A percentile compares a stretch with the other conserved stretches of the same genome.
phyloP scores from a whole-genome alignment of 2,329 filamentous ascomycete species.

The Fusarium pininemorale region DNA sequence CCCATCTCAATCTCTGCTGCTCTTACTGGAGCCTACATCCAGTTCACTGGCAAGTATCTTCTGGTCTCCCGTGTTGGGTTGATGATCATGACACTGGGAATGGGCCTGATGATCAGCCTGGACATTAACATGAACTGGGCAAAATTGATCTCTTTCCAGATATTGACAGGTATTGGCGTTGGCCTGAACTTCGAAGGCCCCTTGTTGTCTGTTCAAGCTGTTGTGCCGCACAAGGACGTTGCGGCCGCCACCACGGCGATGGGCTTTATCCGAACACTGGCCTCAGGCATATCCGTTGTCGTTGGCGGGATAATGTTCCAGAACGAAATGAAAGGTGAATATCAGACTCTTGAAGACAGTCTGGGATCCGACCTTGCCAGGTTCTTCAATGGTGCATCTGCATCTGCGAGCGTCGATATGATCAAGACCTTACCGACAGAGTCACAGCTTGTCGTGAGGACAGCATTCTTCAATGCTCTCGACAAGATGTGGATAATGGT shows the following conservation, averaged over 20 bases:
- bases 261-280: slow-evolving; percentile 69
- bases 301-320: slow-evolving; percentile 77
- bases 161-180: slow-evolving; percentile 68
- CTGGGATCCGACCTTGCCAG: slow-evolving; percentile 58
- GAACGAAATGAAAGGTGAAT: slow-evolving; percentile 68
- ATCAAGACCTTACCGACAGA: slow-evolving; percentile 47
- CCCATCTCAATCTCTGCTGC: slow-evolving; percentile 57
- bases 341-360: slow-evolving; percentile 52
- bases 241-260: slow-evolving; percentile 71
- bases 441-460: slow-evolving; percentile 35
- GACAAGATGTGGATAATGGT: slow-evolving; percentile 45
- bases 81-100: slow-evolving; percentile 65
- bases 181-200: slow-evolving; percentile 72
- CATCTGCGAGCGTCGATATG: slow-evolving; percentile 65
- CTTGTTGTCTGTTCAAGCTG: slow-evolving; percentile 70
- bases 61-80: slow-evolving; percentile 64
- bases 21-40: slow-evolving; percentile 53
- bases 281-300: slow-evolving; percentile 71
- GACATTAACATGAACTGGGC: slow-evolving; percentile 58
- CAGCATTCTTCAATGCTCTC: slow-evolving; percentile 40
- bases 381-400: slow-evolving; percentile 62
- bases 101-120: slow-evolving; percentile 65
- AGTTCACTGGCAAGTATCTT: slow-evolving; percentile 67
- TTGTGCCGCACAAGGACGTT: slow-evolving; percentile 67
- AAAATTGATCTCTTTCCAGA: slow-evolving; percentile 63